Base-by-base conservation (phyloP, 2,329 filamentous ascomycete species). In the Fusarium brevicatenulatum region DNA sequence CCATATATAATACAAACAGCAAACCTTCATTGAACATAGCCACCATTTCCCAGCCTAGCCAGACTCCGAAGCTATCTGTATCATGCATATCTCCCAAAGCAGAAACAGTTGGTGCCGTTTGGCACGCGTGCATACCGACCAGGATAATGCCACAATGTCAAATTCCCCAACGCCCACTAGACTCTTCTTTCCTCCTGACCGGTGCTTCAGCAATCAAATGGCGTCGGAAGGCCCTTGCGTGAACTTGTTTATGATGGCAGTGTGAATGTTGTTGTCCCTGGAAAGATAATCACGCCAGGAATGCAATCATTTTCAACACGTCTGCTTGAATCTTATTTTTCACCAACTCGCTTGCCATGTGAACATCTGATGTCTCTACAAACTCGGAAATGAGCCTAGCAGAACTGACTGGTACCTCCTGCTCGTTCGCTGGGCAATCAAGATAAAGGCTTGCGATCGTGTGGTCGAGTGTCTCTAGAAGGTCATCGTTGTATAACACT, bases 371-470 rank as follows among this genome's bases (percentile, higher is more conserved):
- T 12, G 46, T 32, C 46, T 49, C 28, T 32, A 15, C 15, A 32
- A 9, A 15, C 4, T 3, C 9, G 21, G 10, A 1, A 32, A 18
- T 12, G 13, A 49, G 46, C 18, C 0, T 18, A 2, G 28, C 28
- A 13, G 19, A 32, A 10, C 10, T 32, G 3, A 28, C 3, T 12
- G 13, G 44, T n/a, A 9, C 4, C 2, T 16, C 25, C 19, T n/a
- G 25, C 15, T 21, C 19, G 9, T 8, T 47, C 13, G 44, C 3
- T 16, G 25, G 25, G 10, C 13, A 30, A n/a, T 30, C 19, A 8
- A n/a, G 25, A 47, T 5, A 19, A 11, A 47, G 19, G 28, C 19
- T n/a, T 30, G 4, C 19, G 16, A 30, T 30, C 25, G 13, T 47
- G 9, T 21, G 6, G 11, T 47, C 25, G 13, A 30, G 6, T 30